phyloP scores from a whole-genome alignment of 2,329 filamentous ascomycete species.

The Xylariaceae sp. region DNA sequence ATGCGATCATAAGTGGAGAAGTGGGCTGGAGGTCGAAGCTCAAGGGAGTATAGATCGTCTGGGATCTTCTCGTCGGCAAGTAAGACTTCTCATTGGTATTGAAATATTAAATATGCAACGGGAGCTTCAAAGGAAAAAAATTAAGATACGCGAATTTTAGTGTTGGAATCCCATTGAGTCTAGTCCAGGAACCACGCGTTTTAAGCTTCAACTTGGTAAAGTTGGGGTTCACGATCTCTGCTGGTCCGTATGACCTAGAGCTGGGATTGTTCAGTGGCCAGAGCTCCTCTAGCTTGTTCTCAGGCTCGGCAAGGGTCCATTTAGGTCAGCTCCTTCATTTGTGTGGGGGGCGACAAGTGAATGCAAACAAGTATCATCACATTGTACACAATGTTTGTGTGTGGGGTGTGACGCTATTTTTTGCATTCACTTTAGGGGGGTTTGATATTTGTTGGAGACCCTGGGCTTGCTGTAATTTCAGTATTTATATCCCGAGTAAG shows the following conservation, averaged over 20 bases:
- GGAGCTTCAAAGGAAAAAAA: background rate
- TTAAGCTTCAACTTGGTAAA: background rate
- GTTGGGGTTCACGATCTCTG: constrained; percentile 29
- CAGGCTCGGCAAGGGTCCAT: constrained; percentile 7
- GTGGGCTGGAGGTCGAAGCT: constrained; percentile 20
- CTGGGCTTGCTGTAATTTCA: too few species aligned
- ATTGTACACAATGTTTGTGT: too few species aligned
- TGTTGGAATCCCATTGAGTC: background rate
- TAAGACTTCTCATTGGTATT: constrained; percentile 11
- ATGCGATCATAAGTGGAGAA: constrained; percentile 26
- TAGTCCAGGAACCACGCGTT: background rate
- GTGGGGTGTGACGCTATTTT: background rate
- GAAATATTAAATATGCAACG: background rate
- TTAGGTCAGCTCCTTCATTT: constrained; percentile 4
- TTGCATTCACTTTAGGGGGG: too few species aligned
- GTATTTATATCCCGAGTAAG: too few species aligned
- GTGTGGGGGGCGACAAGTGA: too few species aligned
- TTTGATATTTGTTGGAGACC: too few species aligned
- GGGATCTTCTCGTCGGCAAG: constrained; percentile 10
- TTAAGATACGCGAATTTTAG: background rate
- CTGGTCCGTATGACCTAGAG: constrained; percentile 29
- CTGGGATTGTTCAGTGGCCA: constrained; percentile 22
- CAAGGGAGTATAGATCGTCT: constrained; percentile 28
- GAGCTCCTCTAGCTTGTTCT: constrained; percentile 24
- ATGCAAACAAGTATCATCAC: too few species aligned